phyloP scores from a whole-genome alignment of 1,139 yeast genomes.

The Taphrina wiesneri region DNA sequence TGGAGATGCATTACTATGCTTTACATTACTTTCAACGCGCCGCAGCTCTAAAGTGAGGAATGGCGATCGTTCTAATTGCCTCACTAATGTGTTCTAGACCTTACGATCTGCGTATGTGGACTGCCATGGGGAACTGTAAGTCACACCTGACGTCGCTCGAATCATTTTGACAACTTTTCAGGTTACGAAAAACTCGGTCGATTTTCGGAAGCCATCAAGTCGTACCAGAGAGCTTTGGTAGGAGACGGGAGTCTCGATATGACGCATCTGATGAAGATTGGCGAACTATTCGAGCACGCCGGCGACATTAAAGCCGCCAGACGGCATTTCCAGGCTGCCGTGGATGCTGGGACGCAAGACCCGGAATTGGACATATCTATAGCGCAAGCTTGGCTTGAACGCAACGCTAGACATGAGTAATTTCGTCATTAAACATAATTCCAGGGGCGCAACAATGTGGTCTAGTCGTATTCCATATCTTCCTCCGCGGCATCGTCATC shows the following conservation, averaged over 20 bases:
- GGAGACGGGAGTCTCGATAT: conserved; percentile 48
- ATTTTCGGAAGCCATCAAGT: conserved; percentile 61
- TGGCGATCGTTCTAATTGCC: not conserved
- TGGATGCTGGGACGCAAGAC: conserved; percentile 11
- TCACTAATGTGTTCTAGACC: conserved; percentile 51
- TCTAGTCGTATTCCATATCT: conserved; percentile 13
- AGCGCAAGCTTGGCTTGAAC: conserved; percentile 21
- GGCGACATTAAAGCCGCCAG: conserved; percentile 57
- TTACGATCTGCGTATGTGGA: conserved; percentile 93
- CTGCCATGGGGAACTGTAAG: conserved; percentile 78
- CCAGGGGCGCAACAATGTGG: not conserved
- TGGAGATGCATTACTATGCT: conserved; percentile 93
- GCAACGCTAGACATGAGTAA: conserved; percentile 9
- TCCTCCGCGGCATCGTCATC: conserved; percentile 11
- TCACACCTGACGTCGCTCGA: not conserved
- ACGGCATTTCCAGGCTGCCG: conserved; percentile 42
- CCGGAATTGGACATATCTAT: not conserved
- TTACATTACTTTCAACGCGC: conserved; percentile 91
- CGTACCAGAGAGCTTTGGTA: conserved; percentile 55
- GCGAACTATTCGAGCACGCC: conserved; percentile 62
- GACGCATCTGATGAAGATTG: conserved; percentile 64
- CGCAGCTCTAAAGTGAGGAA: conserved; percentile 64
- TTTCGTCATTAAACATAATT: not conserved
- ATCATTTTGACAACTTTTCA: not conserved
- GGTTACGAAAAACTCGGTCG: conserved; percentile 73